Evolutionary conservation across 441 rosid genomes (phyloP).

Genomic region (Euphorbia celastroides): DNA sequence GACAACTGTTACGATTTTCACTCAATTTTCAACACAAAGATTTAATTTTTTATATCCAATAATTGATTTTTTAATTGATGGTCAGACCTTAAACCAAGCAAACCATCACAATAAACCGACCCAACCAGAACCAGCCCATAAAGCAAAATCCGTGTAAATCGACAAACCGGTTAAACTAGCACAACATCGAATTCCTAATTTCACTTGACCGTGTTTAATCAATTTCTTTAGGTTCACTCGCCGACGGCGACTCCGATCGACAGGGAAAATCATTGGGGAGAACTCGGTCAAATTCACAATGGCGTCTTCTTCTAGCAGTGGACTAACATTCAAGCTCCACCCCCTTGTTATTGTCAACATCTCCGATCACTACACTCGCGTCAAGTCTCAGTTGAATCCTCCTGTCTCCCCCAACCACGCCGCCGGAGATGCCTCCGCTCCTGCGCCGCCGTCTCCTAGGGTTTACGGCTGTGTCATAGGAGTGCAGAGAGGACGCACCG

Average conservation of each 20-base stretch:
- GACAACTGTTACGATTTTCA: too few species aligned
- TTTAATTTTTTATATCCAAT: too few species aligned
- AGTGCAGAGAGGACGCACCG: conserved; percentile 87
- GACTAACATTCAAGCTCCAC: conserved; percentile 91
- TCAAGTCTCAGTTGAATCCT: conserved; percentile 73
- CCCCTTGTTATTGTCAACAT: conserved; percentile 92
- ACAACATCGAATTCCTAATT: not conserved
- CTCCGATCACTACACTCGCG: conserved; percentile 88
- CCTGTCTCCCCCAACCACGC: conserved; percentile 23
- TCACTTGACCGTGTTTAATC: conserved; percentile 2
- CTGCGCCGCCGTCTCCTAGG: conserved; percentile 37
- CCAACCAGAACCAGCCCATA: not conserved
- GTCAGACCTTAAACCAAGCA: not conserved
- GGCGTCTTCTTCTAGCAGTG: conserved; percentile 95
- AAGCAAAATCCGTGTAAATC: not conserved
- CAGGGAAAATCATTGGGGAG: not conserved
- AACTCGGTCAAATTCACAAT: conserved; percentile 19
- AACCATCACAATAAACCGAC: not conserved
- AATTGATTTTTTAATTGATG: too few species aligned
- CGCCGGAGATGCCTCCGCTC: conserved; percentile 26
- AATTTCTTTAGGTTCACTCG: not conserved
- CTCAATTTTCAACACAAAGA: too few species aligned
- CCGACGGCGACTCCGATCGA: not conserved
- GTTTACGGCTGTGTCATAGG: conserved; percentile 94
- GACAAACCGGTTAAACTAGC: not conserved